These are phyloP conservation scores for Geosmithia putterillii DNA, from an alignment of 2,329 filamentous ascomycete genomes.

Conservation along the genomic window DNA sequence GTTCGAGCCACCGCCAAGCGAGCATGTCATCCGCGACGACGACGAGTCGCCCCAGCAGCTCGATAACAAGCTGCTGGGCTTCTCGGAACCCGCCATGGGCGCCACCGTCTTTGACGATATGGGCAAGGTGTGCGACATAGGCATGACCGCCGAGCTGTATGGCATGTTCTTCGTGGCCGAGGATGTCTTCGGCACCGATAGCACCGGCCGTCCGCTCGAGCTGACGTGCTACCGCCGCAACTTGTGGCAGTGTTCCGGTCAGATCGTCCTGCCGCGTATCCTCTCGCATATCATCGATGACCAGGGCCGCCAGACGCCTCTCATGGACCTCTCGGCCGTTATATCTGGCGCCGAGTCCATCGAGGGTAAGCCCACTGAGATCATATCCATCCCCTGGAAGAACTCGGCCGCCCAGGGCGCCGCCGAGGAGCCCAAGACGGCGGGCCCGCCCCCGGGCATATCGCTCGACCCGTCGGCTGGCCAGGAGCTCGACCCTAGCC, in stretches of 20 bases:
- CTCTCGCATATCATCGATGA: slow-evolving; percentile 59
- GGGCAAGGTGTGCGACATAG: slow-evolving; percentile 49
- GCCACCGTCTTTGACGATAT: slow-evolving; percentile 53
- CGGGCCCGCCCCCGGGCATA: slow-evolving; percentile 38
- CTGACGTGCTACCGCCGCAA: slow-evolving; percentile 92
- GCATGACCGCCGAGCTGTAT: slow-evolving; percentile 63
- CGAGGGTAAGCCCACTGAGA: slow-evolving; percentile 82
- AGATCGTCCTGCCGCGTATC: slow-evolving; percentile 64
- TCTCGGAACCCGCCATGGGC: slow-evolving; percentile 51
- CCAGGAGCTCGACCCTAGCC: slow-evolving; percentile 65
- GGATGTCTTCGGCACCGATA: slow-evolving; percentile 58
- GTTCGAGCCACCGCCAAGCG: slow-evolving; percentile 29
- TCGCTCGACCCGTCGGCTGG: slow-evolving; percentile 42
- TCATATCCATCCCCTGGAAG: slow-evolving; percentile 96
- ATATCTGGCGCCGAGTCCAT: slow-evolving; percentile 86
- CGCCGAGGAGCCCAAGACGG: slow-evolving; percentile 34
- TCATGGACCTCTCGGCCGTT: slow-evolving; percentile 66
- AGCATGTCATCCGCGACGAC: slow-evolving; percentile 27
- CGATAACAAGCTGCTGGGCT: slow-evolving; percentile 63
- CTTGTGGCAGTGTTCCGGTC: slow-evolving; percentile 87
- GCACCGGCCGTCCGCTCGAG: slow-evolving; percentile 52
- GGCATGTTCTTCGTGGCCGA: slow-evolving; percentile 86
- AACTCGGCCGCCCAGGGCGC: slow-evolving; percentile 47
- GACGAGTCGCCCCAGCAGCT: slow-evolving; percentile 42
- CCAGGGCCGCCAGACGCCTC: slow-evolving; percentile 64